Conservation (phyloP, 139 green algal species). For the Chlamydomonas eustigma region DNA sequence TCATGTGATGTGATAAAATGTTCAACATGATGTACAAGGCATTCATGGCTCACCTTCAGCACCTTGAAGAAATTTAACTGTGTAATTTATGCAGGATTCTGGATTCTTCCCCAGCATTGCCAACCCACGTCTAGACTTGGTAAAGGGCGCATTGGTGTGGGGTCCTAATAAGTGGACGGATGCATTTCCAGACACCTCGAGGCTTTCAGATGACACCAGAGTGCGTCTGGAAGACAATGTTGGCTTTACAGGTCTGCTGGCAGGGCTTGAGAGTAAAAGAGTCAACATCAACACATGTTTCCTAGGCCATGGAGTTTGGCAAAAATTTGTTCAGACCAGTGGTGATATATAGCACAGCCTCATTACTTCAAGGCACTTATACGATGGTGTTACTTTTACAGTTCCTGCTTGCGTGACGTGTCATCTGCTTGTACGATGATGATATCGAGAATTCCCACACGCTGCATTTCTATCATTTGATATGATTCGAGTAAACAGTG, state of each 20-base stretch:
- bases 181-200: neutral
- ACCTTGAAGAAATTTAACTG: no score
- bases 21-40: no score
- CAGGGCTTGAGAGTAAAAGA: neutral
- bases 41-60: no score
- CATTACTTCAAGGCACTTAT: no score
- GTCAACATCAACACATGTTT: neutral
- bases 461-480: no score
- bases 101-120: constrained; percentile 10
- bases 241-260: constrained; percentile 8
- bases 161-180: neutral
- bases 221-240: constrained; percentile 15
- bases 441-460: no score
- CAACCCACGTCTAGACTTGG: constrained; percentile 19
- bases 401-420: no score
- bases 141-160: constrained; percentile 14
- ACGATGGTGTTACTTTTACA: no score
- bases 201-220: neutral
- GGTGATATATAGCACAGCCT: no score
- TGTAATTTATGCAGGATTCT: constrained; percentile 5
- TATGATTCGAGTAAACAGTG: no score
- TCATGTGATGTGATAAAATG: no score
- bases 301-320: constrained; percentile 1
- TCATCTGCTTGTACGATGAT: no score
- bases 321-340: neutral